A percentile compares a stretch with the other conserved stretches of the same genome.
These are phyloP conservation scores for Neofusicoccum cordaticola DNA, from an alignment of 2,329 filamentous ascomycete genomes.

Conservation along the genomic window DNA sequence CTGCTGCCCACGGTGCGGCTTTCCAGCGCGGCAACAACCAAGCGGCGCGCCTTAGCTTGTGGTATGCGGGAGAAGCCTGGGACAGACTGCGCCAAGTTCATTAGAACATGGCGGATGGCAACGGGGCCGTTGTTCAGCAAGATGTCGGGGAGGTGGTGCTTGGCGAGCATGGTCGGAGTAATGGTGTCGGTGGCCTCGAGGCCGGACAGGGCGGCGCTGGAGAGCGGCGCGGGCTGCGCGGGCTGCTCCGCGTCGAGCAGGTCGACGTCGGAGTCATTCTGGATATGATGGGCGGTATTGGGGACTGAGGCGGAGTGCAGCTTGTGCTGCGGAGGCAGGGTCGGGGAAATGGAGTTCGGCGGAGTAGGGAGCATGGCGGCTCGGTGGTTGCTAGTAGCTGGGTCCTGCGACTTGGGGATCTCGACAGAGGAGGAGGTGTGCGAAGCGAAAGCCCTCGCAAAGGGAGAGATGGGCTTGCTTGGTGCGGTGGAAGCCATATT, in stretches of 20 bases:
- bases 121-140: slow-evolving; percentile 84
- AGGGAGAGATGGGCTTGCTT: slow-evolving; percentile 39
- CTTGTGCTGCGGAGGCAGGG: slow-evolving; percentile 71
- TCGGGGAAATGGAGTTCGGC: slow-evolving; percentile 91
- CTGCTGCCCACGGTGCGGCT: slow-evolving; percentile 49
- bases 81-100: slow-evolving; percentile 86
- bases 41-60: slow-evolving; percentile 81
- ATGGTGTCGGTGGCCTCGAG: slow-evolving; percentile 77
- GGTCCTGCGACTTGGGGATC: slow-evolving; percentile 32
- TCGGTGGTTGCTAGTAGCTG: slow-evolving; percentile 23
- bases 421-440: slow-evolving; percentile 24
- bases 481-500: slow-evolving; percentile 35
- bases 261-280: slow-evolving; percentile 76
- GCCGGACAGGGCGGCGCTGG: slow-evolving; percentile 52
- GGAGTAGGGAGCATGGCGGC: slow-evolving; percentile 71
- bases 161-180: slow-evolving; percentile 79
- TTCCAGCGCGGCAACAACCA: slow-evolving; percentile 91
- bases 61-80: slow-evolving; percentile 89
- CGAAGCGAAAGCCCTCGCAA: slow-evolving; percentile 38
- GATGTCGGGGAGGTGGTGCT: slow-evolving; percentile 86
- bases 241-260: slow-evolving; percentile 63
- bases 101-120: slow-evolving; percentile 93
- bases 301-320: slow-evolving; percentile 57
- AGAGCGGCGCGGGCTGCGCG: slow-evolving; percentile 33
- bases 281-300: slow-evolving; percentile 46